A percentile compares a stretch with the other conserved stretches of the same genome.
Evolutionary conservation across 1,139 yeast species (phyloP).

Genomic region (Zygoascus sp.): DNA sequence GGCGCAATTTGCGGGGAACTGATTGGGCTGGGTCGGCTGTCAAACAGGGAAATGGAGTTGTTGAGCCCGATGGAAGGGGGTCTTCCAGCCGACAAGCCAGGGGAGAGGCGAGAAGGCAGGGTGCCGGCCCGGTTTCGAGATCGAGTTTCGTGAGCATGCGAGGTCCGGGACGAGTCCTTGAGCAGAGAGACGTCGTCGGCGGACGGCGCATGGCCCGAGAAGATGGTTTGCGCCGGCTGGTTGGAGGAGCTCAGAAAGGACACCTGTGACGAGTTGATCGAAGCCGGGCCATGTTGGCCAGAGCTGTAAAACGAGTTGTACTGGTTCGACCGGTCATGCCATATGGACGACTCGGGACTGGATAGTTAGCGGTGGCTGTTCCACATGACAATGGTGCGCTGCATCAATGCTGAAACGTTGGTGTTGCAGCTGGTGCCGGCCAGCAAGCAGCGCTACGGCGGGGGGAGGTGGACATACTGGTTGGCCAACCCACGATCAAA

Average conservation of each 20-base stretch:
- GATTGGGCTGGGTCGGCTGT: slow-evolving; percentile 25
- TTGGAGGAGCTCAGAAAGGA: background rate
- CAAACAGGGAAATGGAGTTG: slow-evolving; percentile 28
- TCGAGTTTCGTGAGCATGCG: slow-evolving; percentile 10
- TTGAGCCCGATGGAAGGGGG: slow-evolving; percentile 12
- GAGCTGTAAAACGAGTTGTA: background rate
- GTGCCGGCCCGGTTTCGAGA: slow-evolving; percentile 44
- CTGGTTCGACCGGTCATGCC: slow-evolving; percentile 19
- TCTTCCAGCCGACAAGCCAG: slow-evolving; percentile 21
- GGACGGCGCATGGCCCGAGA: background rate
- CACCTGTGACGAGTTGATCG: background rate
- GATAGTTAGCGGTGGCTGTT: background rate
- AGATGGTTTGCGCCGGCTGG: background rate
- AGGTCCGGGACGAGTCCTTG: background rate
- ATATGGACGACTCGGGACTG: slow-evolving; percentile 14
- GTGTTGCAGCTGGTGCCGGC: background rate
- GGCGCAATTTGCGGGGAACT: slow-evolving; percentile 18
- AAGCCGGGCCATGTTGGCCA: background rate
- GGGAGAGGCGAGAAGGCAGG: slow-evolving; percentile 40
- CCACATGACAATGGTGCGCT: too few species aligned
- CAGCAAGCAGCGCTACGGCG: background rate
- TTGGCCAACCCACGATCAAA: slow-evolving; percentile 21
- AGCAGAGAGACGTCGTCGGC: background rate
- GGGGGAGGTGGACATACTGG: background rate
- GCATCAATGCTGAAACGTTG: background rate